A percentile compares a stretch with the other conserved stretches of the same genome.
These are phyloP conservation scores for Pneumocystis carinii DNA, from an alignment of 1,139 yeast species.

Conservation along the genomic window DNA sequence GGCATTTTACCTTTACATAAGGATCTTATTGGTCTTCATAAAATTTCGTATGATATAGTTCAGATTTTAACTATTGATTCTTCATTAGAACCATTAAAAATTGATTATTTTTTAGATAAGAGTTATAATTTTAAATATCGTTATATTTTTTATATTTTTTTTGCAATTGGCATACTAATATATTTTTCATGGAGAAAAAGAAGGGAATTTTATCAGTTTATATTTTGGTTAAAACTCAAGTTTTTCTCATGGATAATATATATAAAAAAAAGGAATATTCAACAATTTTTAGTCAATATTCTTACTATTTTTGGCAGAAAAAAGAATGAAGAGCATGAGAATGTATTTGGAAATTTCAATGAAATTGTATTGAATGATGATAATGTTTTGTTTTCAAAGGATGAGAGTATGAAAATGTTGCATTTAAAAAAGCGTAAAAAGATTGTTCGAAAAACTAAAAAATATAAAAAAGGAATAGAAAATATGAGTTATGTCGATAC, in stretches of 20 bases:
- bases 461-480: not conserved
- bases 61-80: not conserved
- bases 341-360: not conserved
- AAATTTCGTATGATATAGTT: not conserved
- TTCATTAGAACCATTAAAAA: not conserved
- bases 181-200: not conserved
- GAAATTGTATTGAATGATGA: not conserved
- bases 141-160: not conserved
- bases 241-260: not conserved
- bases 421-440: conserved; percentile 5
- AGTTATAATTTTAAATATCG: not conserved
- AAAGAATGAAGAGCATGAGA: not conserved
- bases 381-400: not conserved
- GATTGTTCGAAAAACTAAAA: conserved; percentile 5
- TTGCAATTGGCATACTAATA: not conserved
- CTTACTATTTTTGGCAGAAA: not conserved
- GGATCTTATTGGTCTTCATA: not conserved
- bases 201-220: not conserved
- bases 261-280: not conserved
- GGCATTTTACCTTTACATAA: not conserved
- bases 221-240: not conserved
- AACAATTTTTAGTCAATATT: not conserved
- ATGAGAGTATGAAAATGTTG: not conserved
- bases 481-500: not conserved
- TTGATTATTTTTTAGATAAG: not conserved